A percentile compares a stretch with the other conserved stretches of the same genome.
Conservation (phyloP, 2,329 filamentous ascomycete species). For the Parastagonospora avenae region DNA sequence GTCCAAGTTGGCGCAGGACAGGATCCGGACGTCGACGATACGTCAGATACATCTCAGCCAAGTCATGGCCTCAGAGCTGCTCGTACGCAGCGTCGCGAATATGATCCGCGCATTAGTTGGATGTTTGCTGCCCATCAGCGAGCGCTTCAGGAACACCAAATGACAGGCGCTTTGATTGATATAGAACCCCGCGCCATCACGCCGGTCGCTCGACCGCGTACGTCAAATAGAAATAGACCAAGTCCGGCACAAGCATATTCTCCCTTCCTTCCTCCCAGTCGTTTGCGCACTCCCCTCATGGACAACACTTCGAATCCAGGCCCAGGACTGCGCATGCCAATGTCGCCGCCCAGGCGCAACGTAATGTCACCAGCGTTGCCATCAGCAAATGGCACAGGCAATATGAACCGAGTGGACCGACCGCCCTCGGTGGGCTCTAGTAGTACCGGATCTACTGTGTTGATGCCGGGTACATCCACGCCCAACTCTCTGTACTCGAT, state of each 20-base stretch:
- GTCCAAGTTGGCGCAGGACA: constrained; percentile 26
- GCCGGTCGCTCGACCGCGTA: constrained; percentile 46
- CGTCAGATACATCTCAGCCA: constrained; percentile 47
- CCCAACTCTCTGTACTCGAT: constrained; percentile 32
- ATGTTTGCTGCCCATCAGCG: constrained; percentile 50
- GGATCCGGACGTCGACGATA: constrained; percentile 46
- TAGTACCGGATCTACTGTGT: constrained; percentile 34
- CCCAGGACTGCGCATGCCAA: constrained; percentile 27
- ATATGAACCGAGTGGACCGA: constrained; percentile 26
- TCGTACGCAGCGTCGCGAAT: constrained; percentile 39
- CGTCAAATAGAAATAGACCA: constrained; percentile 46
- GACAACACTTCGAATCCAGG: constrained; percentile 34
- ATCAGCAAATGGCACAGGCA: constrained; percentile 15
- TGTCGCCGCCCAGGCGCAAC: constrained; percentile 39
- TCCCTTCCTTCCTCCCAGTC: constrained; percentile 40
- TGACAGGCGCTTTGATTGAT: constrained; percentile 40
- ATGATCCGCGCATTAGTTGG: constrained; percentile 49
- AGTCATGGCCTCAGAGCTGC: constrained; percentile 26
- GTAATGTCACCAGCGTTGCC: constrained; percentile 28
- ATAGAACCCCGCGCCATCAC: constrained; percentile 46
- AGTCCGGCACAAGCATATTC: constrained; percentile 44
- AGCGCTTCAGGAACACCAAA: constrained; percentile 42
- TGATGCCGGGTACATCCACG: constrained; percentile 38
- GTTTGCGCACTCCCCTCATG: constrained; percentile 43
- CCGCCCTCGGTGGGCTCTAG: constrained; percentile 34